These are phyloP conservation scores for Ustilago bromivora DNA, from an alignment of 1,284 basidiomycete genomes.

Conservation along the genomic window DNA sequence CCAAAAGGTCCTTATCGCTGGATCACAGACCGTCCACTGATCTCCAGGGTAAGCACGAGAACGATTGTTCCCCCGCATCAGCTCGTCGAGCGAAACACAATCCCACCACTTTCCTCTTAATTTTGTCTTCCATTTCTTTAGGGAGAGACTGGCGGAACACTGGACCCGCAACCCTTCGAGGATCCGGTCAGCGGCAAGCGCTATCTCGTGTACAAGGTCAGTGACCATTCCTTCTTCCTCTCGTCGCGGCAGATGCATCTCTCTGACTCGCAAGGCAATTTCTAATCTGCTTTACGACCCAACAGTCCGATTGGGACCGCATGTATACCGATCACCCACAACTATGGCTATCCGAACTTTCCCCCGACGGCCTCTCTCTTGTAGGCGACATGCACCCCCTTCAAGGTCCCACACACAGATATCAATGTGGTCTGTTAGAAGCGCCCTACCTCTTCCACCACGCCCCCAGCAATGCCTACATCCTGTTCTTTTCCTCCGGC, in stretches of 20 bases:
- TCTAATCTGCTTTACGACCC: background rate
- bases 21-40: slow-evolving; percentile 51
- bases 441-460: slow-evolving; percentile 59
- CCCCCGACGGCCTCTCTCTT: slow-evolving; percentile 54
- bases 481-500: slow-evolving; percentile 60
- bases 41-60: slow-evolving; percentile 34
- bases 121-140: background rate
- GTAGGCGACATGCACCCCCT: slow-evolving; percentile 50
- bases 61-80: background rate
- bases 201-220: slow-evolving; percentile 56
- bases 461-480: slow-evolving; percentile 42
- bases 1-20: slow-evolving; percentile 53
- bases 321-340: slow-evolving; percentile 57
- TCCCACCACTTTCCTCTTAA: no score
- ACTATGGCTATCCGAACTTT: slow-evolving; percentile 58
- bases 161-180: slow-evolving; percentile 61
- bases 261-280: background rate
- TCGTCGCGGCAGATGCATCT: background rate
- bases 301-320: slow-evolving; percentile 34
- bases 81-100: no score
- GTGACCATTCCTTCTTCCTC: background rate
- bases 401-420: slow-evolving; percentile 40
- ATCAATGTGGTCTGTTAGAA: slow-evolving; percentile 53
- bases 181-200: slow-evolving; percentile 48
- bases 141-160: slow-evolving; percentile 50